Conservation (phyloP, 169 alveolate species). For the Prorocentrum cordatum region DNA sequence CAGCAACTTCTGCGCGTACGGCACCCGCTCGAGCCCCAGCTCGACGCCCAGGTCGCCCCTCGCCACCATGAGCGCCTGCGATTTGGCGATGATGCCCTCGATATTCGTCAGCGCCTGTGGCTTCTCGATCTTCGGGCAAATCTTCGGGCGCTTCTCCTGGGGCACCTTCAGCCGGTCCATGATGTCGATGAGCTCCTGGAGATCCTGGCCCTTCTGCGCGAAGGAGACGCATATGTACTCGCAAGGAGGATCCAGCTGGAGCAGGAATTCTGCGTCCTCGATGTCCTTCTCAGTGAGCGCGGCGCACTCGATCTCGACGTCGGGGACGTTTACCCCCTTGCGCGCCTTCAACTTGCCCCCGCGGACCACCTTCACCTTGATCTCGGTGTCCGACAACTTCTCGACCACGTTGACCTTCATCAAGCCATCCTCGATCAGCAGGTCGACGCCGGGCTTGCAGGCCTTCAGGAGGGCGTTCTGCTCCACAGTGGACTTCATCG, state of each 20-base stretch:
- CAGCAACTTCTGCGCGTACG: slow-evolving; percentile 47
- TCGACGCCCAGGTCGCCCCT: slow-evolving; percentile 67
- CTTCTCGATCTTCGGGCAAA: slow-evolving; percentile 55
- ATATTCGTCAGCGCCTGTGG: slow-evolving; percentile 40
- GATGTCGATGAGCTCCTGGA: slow-evolving; percentile 65
- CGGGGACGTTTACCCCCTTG: slow-evolving; percentile 60
- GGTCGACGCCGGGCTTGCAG: slow-evolving; percentile 33
- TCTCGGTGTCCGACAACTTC: slow-evolving; percentile 54
- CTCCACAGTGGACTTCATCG: slow-evolving; percentile 49
- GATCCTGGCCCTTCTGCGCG: slow-evolving; percentile 59
- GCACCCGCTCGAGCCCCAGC: slow-evolving; percentile 50
- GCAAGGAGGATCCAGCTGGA: slow-evolving; percentile 29
- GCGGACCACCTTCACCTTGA: slow-evolving; percentile 44
- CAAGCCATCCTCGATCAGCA: slow-evolving; percentile 55
- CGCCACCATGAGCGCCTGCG: slow-evolving; percentile 63
- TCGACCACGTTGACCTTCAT: slow-evolving; percentile 62
- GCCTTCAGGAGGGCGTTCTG: background rate
- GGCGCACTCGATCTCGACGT: slow-evolving; percentile 61
- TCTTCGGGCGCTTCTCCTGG: slow-evolving; percentile 35
- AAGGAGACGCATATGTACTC: slow-evolving; percentile 64
- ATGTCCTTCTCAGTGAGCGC: slow-evolving; percentile 31
- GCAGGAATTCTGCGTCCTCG: slow-evolving; percentile 42
- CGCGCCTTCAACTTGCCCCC: slow-evolving; percentile 61
- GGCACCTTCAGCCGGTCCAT: slow-evolving; percentile 65
- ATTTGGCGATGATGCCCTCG: slow-evolving; percentile 67